Percentiles rank a stretch among this genome's conserved stretches.
Conservation (phyloP, 495 filamentous ascomycete genomes). For the Aspergillus campestris region DNA sequence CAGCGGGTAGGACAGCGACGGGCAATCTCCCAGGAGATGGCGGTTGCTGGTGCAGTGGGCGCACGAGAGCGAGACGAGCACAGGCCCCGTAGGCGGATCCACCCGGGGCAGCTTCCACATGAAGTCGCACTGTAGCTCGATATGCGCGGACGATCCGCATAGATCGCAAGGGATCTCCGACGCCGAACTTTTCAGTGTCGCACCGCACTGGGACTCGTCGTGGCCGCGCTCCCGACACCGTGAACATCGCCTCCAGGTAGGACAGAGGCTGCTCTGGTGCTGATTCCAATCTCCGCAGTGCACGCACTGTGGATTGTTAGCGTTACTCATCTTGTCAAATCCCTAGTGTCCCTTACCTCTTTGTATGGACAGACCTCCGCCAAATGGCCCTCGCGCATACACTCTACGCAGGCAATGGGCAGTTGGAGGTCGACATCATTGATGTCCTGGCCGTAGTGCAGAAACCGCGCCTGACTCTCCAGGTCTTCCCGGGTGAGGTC, state of each 20-base stretch:
- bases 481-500: conserved; percentile 38
- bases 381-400: conserved; percentile 37
- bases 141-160: conserved; percentile 32
- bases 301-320: conserved; percentile 23
- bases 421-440: conserved; percentile 54
- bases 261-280: conserved; percentile 32
- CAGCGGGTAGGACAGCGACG: conserved; percentile 15
- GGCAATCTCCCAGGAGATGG: conserved; percentile 44
- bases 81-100: conserved; percentile 13
- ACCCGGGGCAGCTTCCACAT: conserved; percentile 29
- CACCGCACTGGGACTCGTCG: conserved; percentile 25
- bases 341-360: conserved; percentile 22
- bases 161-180: conserved; percentile 37
- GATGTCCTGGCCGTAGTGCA: conserved; percentile 52
- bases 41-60: conserved; percentile 36
- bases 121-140: conserved; percentile 36
- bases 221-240: conserved; percentile 42
- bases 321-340: not conserved
- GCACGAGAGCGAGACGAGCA: conserved; percentile 39
- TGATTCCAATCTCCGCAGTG: conserved; percentile 34
- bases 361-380: conserved; percentile 35
- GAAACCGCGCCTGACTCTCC: conserved; percentile 27
- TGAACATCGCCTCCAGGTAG: conserved; percentile 34
- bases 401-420: conserved; percentile 49
- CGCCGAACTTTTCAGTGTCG: conserved; percentile 28